Percentiles rank a stretch among this genome's conserved stretches.
These are phyloP conservation scores for Eucalyptus paniculata DNA, from an alignment of 345 rosid species.

Conservation along the genomic window DNA sequence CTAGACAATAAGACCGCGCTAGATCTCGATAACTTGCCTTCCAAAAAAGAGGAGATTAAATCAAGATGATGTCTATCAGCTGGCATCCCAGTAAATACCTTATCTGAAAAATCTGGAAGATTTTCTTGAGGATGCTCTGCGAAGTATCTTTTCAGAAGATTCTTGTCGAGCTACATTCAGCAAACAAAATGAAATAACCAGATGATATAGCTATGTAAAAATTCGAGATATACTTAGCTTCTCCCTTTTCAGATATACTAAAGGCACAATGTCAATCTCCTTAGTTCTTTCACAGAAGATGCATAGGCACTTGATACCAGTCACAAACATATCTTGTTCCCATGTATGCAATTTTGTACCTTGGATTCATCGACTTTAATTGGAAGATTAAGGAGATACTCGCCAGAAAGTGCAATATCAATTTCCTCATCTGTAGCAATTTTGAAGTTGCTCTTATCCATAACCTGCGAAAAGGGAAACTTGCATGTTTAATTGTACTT, in stretches of 20 bases:
- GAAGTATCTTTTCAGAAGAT: slow-evolving; percentile 61
- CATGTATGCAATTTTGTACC: slow-evolving; percentile 23
- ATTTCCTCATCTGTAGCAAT: slow-evolving; percentile 74
- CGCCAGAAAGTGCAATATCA: slow-evolving; percentile 78
- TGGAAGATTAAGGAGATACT: slow-evolving; percentile 89
- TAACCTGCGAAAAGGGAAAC: slow-evolving; percentile 24
- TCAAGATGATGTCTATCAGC: neutral
- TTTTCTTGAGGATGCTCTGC: slow-evolving; percentile 50
- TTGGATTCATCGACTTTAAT: slow-evolving; percentile 81
- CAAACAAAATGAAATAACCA: neutral
- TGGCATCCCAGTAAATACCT: slow-evolving; percentile 30
- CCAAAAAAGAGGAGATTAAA: neutral
- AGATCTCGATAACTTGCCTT: neutral
- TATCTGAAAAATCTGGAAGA: slow-evolving; percentile 76
- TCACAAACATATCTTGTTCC: neutral
- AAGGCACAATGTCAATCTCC: neutral
- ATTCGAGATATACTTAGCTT: neutral
- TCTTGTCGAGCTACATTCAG: slow-evolving; percentile 69
- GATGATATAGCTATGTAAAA: neutral
- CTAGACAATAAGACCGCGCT: neutral
- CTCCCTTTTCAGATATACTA: neutral
- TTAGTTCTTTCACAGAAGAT: neutral
- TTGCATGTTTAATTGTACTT: neutral
- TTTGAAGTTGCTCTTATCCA: slow-evolving; percentile 97
- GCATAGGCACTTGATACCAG: neutral